Evolutionary conservation across 78 protist species (phyloP).

Genomic region (Cavenderia fasciculata): DNA sequence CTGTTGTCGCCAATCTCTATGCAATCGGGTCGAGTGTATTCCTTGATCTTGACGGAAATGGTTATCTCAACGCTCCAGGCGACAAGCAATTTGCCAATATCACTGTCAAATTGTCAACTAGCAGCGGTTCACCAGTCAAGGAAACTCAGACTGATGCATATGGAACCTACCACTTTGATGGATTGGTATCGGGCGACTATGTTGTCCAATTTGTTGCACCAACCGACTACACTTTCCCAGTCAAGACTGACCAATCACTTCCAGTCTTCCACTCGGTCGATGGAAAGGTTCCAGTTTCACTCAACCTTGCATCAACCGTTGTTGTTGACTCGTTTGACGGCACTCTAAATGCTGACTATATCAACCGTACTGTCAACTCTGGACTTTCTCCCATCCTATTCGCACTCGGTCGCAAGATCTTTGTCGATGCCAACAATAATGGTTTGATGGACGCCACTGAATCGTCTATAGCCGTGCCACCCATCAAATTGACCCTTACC

Average conservation of each 20-base stretch:
- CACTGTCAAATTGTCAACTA: background rate
- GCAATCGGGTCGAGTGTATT: background rate
- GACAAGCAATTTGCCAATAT: background rate
- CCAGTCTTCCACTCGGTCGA: background rate
- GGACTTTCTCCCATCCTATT: background rate
- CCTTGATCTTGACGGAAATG: background rate
- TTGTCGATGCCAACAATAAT: background rate
- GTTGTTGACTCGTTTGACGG: too few species aligned
- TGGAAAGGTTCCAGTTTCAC: background rate
- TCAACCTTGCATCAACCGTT: too few species aligned
- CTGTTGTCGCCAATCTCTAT: too few species aligned
- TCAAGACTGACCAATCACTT: background rate
- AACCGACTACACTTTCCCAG: background rate
- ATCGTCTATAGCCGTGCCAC: too few species aligned
- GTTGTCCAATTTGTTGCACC: background rate
- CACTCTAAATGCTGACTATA: background rate
- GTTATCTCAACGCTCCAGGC: background rate
- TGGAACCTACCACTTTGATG: slow-evolving; percentile 33
- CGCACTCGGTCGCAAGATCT: background rate
- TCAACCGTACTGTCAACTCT: background rate
- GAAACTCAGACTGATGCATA: background rate
- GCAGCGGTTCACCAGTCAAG: background rate
- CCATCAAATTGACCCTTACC: too few species aligned
- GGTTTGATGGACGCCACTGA: background rate
- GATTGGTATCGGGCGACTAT: background rate